phyloP scores from a whole-genome alignment of 306 rosid genomes.

The Betula pendula region DNA sequence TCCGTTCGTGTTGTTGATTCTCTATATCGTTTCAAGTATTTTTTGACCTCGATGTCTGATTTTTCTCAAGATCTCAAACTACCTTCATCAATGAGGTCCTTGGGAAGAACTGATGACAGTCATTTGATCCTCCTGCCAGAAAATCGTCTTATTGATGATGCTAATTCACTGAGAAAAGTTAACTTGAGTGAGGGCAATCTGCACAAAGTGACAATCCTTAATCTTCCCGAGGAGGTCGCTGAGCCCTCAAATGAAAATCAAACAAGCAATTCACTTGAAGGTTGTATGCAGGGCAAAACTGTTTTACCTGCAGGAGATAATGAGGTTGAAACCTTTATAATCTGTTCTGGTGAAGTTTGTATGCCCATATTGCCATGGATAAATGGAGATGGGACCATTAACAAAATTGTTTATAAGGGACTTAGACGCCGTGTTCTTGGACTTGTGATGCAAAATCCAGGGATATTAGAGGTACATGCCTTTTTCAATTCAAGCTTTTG shows the following conservation, averaged over 20 bases:
- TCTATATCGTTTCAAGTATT: conserved; percentile 71
- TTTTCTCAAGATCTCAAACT: conserved; percentile 36
- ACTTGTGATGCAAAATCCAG: conserved; percentile 95
- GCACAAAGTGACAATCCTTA: conserved; percentile 85
- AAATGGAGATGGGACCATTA: conserved; percentile 88
- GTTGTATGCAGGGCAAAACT: conserved; percentile 31
- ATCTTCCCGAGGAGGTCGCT: conserved; percentile 53
- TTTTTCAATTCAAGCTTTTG: conserved; percentile 18
- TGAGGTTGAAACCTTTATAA: conserved; percentile 34
- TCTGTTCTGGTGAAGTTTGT: conserved; percentile 47
- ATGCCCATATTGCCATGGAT: conserved; percentile 91
- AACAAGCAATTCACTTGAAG: conserved; percentile 34
- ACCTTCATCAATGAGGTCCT: conserved; percentile 43
- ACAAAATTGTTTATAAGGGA: conserved; percentile 74
- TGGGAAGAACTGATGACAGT: conserved; percentile 31
- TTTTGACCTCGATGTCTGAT: conserved; percentile 52
- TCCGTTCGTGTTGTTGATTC: conserved; percentile 70
- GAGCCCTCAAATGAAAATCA: conserved; percentile 38
- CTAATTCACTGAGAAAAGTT: conserved; percentile 36
- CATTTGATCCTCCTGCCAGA: conserved; percentile 25
- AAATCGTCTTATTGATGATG: conserved; percentile 25
- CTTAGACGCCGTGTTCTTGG: conserved; percentile 77
- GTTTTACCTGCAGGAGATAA: conserved; percentile 31
- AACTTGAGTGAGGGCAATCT: conserved; percentile 33
- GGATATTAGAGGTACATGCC: conserved; percentile 73